These are phyloP conservation scores for Houttuynia cordata DNA, from an alignment of 164 flowering plant genomes.

Conservation along the genomic window DNA sequence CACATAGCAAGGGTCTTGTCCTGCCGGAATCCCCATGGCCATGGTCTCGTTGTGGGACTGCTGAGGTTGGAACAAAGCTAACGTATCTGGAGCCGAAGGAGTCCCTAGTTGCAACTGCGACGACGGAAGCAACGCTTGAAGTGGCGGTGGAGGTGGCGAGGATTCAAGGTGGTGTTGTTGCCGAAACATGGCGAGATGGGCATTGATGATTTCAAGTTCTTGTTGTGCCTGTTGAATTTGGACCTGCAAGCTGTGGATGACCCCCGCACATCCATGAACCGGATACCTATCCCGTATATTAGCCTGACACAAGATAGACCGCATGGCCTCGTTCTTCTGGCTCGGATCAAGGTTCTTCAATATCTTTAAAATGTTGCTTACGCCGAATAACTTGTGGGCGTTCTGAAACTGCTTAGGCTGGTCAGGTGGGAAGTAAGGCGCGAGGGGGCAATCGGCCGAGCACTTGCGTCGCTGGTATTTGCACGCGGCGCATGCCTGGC, in stretches of 20 bases:
- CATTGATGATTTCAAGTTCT: conserved; percentile 34
- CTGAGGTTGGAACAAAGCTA: conserved; percentile 10
- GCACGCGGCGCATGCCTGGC: conserved; percentile 67
- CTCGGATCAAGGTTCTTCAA: conserved; percentile 12
- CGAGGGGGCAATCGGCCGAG: conserved; percentile 35
- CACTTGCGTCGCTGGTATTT: conserved; percentile 53
- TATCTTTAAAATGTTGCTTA: conserved; percentile 37
- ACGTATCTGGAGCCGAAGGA: not conserved
- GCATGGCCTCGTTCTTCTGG: conserved; percentile 24
- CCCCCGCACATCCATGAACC: conserved; percentile 27
- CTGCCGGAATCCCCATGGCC: conserved; percentile 1
- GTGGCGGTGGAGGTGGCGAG: conserved; percentile 13
- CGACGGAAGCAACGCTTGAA: conserved; percentile 4
- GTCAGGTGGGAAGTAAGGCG: conserved; percentile 53
- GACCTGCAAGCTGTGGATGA: conserved; percentile 13
- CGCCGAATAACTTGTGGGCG: conserved; percentile 48
- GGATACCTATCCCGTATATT: conserved; percentile 28
- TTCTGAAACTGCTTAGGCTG: conserved; percentile 30
- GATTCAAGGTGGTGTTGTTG: too few species aligned
- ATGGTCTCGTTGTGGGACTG: not conserved
- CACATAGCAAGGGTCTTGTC: too few species aligned
- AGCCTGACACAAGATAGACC: conserved; percentile 29
- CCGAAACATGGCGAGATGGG: conserved; percentile 24
- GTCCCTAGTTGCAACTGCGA: conserved; percentile 16
- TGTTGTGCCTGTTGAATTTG: conserved; percentile 17